Evolutionary conservation across 2,329 filamentous ascomycete genomes (phyloP), one percentile per base, ranked within the genome.

Genomic region (Cercospora beticola): DNA sequence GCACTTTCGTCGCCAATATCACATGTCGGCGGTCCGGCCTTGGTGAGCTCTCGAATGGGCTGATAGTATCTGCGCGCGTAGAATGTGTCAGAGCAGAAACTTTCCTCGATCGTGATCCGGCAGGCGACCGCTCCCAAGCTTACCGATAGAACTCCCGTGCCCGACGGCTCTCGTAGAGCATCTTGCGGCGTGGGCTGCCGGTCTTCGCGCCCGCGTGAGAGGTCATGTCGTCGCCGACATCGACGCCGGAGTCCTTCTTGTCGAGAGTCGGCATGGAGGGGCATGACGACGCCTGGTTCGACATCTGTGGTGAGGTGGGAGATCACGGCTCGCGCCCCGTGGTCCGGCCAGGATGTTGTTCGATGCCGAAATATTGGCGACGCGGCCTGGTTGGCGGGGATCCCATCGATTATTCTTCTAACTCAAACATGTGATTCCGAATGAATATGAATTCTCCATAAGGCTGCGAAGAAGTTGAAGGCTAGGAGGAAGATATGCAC

Each of bases 71-170:
- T 73, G 40, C n/a, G 7, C 26, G 12, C 30, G 18, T 26, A 5
- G n/a, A 59, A 23, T 26, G 49, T 36, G 62, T 64, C 62, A 64
- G 62, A 43, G 18, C 62, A 64, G 62, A 64, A 56, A 64, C 62
- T 64, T 64, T 12, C 43, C 62, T 26, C 46, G 30, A 30, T 40
- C 28, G 49, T 49, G 46, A 21, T 16, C n/a, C 28, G 21, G 28
- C n/a, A 58, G 28, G 21, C 36, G 26, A 31, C 61, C 12, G 12
- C 54, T 58, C 21, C 26, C 31, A 66, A 9, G 49, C 71, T 52
- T 28, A 72, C 71, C 74, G 68, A 69, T 78, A 78, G 62, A 78
- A 77, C 67, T 78, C 76, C 56, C 76, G 73, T 64, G 76, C 76
- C 2, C 75, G 74, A 8, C 70, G 69, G 64, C 73, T 71, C 61